Conservation (phyloP, 805 yeast genomes). For the Saccharomycopsis sp. region DNA sequence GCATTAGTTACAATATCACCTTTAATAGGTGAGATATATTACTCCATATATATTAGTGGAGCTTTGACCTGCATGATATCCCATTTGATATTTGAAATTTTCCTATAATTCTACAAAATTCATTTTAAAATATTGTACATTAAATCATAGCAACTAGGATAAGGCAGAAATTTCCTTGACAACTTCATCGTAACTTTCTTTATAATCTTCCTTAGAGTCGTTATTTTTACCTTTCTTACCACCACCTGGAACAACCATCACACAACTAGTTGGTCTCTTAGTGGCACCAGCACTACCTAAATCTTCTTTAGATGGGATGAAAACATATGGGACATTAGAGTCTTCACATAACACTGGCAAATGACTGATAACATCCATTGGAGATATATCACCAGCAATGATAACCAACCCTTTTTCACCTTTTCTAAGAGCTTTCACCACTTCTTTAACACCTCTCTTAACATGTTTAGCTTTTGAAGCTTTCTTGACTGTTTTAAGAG, state of each 20-base stretch:
- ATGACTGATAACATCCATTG: slow-evolving; percentile 94
- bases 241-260: slow-evolving; percentile 95
- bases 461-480: slow-evolving; percentile 98
- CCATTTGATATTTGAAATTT: too few species aligned
- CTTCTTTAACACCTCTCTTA: slow-evolving; percentile 98
- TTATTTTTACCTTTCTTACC: slow-evolving; percentile 71
- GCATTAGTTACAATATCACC: too few species aligned
- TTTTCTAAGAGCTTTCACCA: slow-evolving; percentile 93
- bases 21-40: too few species aligned
- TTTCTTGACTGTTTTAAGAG: slow-evolving; percentile 91
- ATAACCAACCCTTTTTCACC: slow-evolving; percentile 96
- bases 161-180: slow-evolving; percentile 20
- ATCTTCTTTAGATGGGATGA: slow-evolving; percentile 96
- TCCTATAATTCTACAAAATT: too few species aligned
- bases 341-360: slow-evolving; percentile 98
- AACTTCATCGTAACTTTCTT: slow-evolving; percentile 73
- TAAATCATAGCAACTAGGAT: too few species aligned
- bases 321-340: slow-evolving; percentile 79
- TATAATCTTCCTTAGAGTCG: slow-evolving; percentile 74
- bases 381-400: slow-evolving; percentile 97
- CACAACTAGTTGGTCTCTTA: slow-evolving; percentile 97
- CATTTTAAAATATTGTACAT: too few species aligned
- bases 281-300: slow-evolving; percentile 99
- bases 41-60: too few species aligned
- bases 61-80: too few species aligned